Evolutionary conservation across 73 alveolate species (phyloP).

Genomic region (Paraurostyla sp.): DNA sequence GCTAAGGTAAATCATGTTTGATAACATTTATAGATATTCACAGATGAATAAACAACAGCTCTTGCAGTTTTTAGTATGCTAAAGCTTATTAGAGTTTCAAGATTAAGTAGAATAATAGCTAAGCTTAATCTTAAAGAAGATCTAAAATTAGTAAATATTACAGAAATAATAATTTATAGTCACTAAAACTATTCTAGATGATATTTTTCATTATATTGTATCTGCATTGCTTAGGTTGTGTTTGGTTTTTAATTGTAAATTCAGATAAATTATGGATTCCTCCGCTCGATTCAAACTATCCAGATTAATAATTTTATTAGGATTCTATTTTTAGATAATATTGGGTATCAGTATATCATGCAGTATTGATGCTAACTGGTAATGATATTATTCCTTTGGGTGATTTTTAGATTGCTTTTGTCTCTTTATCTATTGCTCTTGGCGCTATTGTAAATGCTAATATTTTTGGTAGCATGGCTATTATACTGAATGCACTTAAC

Average conservation of each 20-base stretch:
- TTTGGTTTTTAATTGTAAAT: conserved; percentile 62
- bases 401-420: conserved; percentile 45
- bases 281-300: conserved; percentile 18
- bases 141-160: conserved; percentile 5
- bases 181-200: background rate
- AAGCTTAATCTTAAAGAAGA: conserved; percentile 48
- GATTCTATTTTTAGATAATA: conserved; percentile 41
- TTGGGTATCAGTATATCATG: conserved; percentile 61
- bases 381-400: conserved; percentile 77
- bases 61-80: conserved; percentile 47
- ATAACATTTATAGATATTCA: conserved; percentile 8
- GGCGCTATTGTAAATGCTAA: conserved; percentile 81
- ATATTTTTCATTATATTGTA: conserved; percentile 51
- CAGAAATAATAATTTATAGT: background rate
- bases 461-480: conserved; percentile 75
- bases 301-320: conserved; percentile 26
- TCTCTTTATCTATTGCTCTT: conserved; percentile 22
- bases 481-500: conserved; percentile 56
- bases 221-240: conserved; percentile 63
- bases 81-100: conserved; percentile 18
- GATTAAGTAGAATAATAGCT: conserved; percentile 38
- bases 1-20: background rate
- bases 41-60: conserved; percentile 12
- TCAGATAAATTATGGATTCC: conserved; percentile 62
- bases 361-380: conserved; percentile 76